Evolutionary conservation across 148 eudicot species (phyloP).

Genomic region (Rhododendron williamsianum): DNA sequence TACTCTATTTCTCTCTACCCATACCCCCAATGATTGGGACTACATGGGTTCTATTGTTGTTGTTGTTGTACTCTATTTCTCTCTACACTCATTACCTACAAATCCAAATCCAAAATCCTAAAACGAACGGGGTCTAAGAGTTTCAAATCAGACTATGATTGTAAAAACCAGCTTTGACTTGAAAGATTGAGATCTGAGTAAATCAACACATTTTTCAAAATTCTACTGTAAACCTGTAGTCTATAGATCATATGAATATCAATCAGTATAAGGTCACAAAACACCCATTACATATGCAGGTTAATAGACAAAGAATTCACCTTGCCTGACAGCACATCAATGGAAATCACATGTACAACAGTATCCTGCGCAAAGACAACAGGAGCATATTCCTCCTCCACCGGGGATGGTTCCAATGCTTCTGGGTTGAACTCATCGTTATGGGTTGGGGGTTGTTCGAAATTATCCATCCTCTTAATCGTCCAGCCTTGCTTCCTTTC

Average conservation of each 20-base stretch:
- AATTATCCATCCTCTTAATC: slow-evolving; percentile 71
- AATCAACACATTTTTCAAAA: background rate
- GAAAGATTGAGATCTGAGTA: background rate
- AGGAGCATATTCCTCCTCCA: slow-evolving; percentile 89
- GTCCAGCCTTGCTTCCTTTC: slow-evolving; percentile 89
- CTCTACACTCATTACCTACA: too few species aligned
- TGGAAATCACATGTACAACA: slow-evolving; percentile 68
- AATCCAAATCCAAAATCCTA: too few species aligned
- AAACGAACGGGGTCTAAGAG: too few species aligned
- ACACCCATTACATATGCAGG: background rate
- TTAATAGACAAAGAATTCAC: slow-evolving; percentile 26
- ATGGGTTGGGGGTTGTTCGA: slow-evolving; percentile 60
- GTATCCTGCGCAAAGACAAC: slow-evolving; percentile 96
- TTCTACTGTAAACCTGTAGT: background rate
- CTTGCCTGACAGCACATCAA: slow-evolving; percentile 89
- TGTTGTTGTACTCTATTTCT: too few species aligned
- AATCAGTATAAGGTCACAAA: background rate
- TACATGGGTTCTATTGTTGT: too few species aligned
- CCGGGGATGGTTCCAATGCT: slow-evolving; percentile 62
- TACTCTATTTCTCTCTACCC: too few species aligned
- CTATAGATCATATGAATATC: background rate
- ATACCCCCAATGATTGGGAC: too few species aligned
- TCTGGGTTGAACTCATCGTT: slow-evolving; percentile 59
- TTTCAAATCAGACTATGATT: background rate
- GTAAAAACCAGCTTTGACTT: background rate